These are phyloP conservation scores for Suillus decipiens DNA, from an alignment of 768 basidiomycete species.

Conservation along the genomic window DNA sequence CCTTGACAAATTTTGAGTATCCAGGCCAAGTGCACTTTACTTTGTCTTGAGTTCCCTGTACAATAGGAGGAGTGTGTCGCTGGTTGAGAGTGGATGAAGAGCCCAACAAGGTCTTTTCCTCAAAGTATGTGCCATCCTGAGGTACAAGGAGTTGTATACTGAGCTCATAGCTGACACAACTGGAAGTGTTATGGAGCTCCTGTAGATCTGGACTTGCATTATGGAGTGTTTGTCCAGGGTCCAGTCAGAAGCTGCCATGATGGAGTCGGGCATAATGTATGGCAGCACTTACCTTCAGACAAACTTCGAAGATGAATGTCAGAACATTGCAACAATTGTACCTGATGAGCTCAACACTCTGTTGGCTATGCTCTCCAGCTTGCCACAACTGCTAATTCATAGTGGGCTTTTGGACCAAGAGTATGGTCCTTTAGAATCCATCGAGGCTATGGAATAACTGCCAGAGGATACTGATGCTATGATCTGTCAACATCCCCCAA, in stretches of 20 bases:
- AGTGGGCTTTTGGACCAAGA: no score
- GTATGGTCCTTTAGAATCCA: not conserved
- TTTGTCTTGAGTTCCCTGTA: not conserved
- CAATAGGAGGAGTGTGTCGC: not conserved
- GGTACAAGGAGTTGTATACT: not conserved
- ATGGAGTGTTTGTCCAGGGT: not conserved
- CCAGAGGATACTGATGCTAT: not conserved
- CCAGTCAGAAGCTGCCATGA: not conserved
- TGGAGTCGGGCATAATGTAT: not conserved
- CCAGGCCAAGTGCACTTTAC: not conserved
- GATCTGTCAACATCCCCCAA: not conserved
- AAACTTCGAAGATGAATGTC: not conserved
- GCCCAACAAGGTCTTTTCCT: not conserved
- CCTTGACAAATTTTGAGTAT: not conserved
- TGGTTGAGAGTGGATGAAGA: not conserved
- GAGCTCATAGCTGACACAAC: not conserved
- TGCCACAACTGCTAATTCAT: not conserved
- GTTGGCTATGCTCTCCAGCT: not conserved
- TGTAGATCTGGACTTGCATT: not conserved
- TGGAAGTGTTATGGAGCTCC: not conserved
- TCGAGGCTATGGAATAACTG: not conserved
- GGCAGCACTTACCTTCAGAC: not conserved
- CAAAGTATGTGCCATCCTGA: not conserved
- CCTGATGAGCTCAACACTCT: not conserved
- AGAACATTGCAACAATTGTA: not conserved